Base-by-base conservation (phyloP, 345 rosid species). In the Camelina sativa region DNA sequence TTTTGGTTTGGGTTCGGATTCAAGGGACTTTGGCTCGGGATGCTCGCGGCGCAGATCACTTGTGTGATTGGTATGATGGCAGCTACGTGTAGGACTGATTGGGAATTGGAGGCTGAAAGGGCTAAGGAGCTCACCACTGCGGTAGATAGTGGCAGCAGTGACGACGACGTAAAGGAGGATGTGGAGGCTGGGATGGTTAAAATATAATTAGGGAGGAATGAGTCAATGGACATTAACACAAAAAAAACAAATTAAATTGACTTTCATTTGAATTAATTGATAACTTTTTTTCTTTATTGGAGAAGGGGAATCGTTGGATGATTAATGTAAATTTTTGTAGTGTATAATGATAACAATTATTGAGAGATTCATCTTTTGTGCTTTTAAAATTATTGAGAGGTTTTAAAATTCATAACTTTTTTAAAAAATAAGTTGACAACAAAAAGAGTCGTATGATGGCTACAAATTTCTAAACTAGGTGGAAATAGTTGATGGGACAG, bases 1-100 rank as follows among this genome's bases (percentile, higher is more conserved):
- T 70, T 69, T 55, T 11, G 60, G 58, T 63, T 76, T 44, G 65
- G 65, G 65, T 62, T 76, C 1, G 75, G 80, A 1, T 76, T 76
- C 34, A 76, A 53, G 11, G 80, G 80, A 15, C 71, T 76, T 69
- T 76, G 80, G 80, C 16, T 76, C 1, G 80, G 80, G 13, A 76
- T 76, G 80, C 70, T 76, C 12, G 75, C 71, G 13, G 80, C 80
- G 34, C 80, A 76, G 41, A 54, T 68, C 28, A 34, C 69, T 0
- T 76, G 80, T 62, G 75, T 76, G 65, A 3, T 35, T 32, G 70
- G 75, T 10, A 76, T 54, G 80, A 76, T 76, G 80, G 43, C 48
- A 28, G 80, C 62, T 1, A 76, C 70, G 1, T 62, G 64, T 34
- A 43, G 65, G 25, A 76, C 80, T 0, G 8, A 69, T 16, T 76